Evolutionary conservation across 2,329 filamentous ascomycete species (phyloP), one percentile per base, ranked within the genome.

Genomic region (Alternaria hordeiaustralica): DNA sequence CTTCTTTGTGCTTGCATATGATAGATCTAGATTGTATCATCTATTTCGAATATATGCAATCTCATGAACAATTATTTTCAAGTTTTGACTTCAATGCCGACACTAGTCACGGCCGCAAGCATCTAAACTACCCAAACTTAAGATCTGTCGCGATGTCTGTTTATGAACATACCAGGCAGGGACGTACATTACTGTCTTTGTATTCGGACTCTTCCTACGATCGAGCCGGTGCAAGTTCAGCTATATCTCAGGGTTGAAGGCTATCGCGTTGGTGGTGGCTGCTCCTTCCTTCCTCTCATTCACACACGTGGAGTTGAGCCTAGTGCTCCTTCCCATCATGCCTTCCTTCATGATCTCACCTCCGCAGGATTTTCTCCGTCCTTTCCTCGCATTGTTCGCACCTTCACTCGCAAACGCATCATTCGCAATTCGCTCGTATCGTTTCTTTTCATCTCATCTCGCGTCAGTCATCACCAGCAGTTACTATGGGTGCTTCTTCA

Each of bases 401-500:
- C 23, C n/a, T 5, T 49, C 55, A 21, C 20, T 54, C 49, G 7
- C 18, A 36, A 3, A 23, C 26, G 6, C 26, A 44, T 15, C 47
- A 60, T 47, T 36, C 25, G 8, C 58, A 54, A 46, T 30, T 63
- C 55, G 23, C 41, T 56, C 58, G 54, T 46, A 61, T 54, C 55
- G 36, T 66, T 60, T 49, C 53, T 36, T 58, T 58, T 56, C 60
- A 61, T 47, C 46, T 46, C 30, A 50, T 55, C 12, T n/a, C 18
- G 18, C 49, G 55, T 26, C 58, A 59, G 12, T 49, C 12, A 54
- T 30, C 26, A 33, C 56, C 50, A 57, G 18, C 30, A 58, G 60
- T 63, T 15, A 46, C 49, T 41, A 78, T 78, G 75, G 74, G 71
- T n/a, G 74, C 87, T 64, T 84, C 79, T 45, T 88, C 87, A 26